A percentile compares a stretch with the other conserved stretches of the same genome.
Conservation (phyloP, 148 eudicot genomes). For the Vaccinium macrocarpon region DNA sequence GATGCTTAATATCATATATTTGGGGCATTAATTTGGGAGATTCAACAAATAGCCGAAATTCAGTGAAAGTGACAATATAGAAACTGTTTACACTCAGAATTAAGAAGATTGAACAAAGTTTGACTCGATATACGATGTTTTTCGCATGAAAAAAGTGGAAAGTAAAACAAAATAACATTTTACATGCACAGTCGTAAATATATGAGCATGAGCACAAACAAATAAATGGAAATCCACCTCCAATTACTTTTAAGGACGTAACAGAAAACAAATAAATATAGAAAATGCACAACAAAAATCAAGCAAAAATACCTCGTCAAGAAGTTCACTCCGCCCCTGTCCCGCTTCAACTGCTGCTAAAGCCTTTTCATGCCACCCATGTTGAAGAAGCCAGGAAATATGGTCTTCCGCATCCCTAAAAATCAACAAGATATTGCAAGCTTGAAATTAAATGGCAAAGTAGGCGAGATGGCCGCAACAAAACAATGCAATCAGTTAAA, state of each 20-base stretch:
- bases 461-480: background rate
- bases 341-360: constrained; percentile 91
- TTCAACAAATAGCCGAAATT: background rate
- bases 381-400: constrained; percentile 96
- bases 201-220: background rate
- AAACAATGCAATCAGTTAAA: background rate
- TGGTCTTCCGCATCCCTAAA: constrained; percentile 96
- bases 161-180: background rate
- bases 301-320: constrained; percentile 67
- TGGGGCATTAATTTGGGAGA: background rate
- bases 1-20: background rate
- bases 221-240: constrained; percentile 9
- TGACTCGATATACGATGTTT: background rate
- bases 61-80: background rate
- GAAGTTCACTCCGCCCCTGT: constrained; percentile 81
- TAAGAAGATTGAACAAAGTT: background rate
- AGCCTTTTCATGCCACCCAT: constrained; percentile 95
- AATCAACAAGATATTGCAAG: constrained; percentile 11
- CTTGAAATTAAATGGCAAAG: background rate
- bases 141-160: background rate
- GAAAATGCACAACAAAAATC: background rate
- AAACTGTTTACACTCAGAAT: background rate
- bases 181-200: background rate
- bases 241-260: constrained; percentile 1
- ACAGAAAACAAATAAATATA: background rate